Base-by-base conservation (phyloP, 345 rosid genomes). In the Geranium brycei region DNA sequence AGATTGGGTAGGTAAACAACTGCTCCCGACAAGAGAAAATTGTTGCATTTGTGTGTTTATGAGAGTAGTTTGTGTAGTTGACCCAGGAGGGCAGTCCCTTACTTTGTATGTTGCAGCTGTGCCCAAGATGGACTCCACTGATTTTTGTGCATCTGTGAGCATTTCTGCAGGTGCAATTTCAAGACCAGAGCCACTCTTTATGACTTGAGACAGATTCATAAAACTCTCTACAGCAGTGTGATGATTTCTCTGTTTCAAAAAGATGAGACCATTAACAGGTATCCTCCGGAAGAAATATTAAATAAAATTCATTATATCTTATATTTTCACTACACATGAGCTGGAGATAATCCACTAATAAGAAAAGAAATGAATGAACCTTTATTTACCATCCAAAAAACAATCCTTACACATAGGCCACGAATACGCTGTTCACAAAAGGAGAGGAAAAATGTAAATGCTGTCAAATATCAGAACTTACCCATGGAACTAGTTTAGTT, bases 401-500 rank as follows among this genome's bases (percentile, higher is more conserved):
- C 28, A 23, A 23, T 23, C 2, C 28, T 23, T 23, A 23, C 28
- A 23, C 28, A 23, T 23, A 23, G 28, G 28, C 28, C 28, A 23
- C 28, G 28, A 23, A 23, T 23, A 23, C 28, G 28, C 28, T 23
- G 28, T 2, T 3, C 14, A 6, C 53, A 11, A 47, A 47, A 47
- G 53, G 53, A 47, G 53, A 47, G 15, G 11, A 0, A 13, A 47
- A 47, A 47, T 47, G 53, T 2, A 47, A 47, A 47, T 47, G 53
- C 15, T 47, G 15, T 8, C 53, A 47, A 47, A 47, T 13, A 8
- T 47, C 15, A 47, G 5, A 47, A 47, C 68, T 57, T 81, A 88
- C 96, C 96, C 91, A 88, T 68, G 90, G 85, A 66, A 71, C 71
- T 77, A 87, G 63, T 71, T 88, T 87, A 65, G 80, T 68, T 18